phyloP scores from a whole-genome alignment of 495 filamentous ascomycete genomes.

The Neurospora sp. region DNA sequence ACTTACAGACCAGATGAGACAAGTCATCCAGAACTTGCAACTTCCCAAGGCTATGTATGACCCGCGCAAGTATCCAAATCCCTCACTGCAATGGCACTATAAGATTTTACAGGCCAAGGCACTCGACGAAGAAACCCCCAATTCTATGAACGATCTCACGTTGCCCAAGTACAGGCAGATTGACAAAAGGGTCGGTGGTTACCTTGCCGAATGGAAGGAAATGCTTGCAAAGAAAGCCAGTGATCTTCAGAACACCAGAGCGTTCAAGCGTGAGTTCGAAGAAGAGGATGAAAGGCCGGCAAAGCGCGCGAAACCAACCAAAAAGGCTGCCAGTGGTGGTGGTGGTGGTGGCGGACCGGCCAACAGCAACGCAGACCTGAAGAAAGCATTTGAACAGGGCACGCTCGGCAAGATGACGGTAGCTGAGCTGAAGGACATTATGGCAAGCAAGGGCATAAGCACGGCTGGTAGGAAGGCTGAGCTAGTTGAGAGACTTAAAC shows the following conservation, averaged over 20 bases:
- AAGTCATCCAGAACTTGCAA: constrained; percentile 75
- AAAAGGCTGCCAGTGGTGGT: constrained; percentile 10
- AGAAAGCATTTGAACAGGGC: constrained; percentile 46
- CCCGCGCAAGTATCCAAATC: constrained; percentile 84
- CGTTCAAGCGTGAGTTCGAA: constrained; percentile 34
- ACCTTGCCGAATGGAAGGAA: constrained; percentile 68
- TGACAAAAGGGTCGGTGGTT: constrained; percentile 72
- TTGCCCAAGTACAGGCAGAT: constrained; percentile 70
- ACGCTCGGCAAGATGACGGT: constrained; percentile 64
- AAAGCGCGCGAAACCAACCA: constrained; percentile 30
- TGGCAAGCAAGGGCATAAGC: constrained; percentile 50
- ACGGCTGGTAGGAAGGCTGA: constrained; percentile 67
- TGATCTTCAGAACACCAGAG: constrained; percentile 19
- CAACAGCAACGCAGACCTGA: constrained; percentile 49
- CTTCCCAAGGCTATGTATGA: constrained; percentile 79
- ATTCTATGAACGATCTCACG: constrained; percentile 71
- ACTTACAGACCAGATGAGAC: constrained; percentile 71
- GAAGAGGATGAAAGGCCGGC: constrained; percentile 29
- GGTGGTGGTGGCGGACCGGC: constrained; percentile 3
- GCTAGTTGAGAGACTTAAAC: constrained; percentile 67
- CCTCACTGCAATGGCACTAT: constrained; percentile 96
- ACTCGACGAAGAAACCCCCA: constrained; percentile 83
- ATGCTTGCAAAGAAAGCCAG: constrained; percentile 46
- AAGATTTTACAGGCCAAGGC: constrained; percentile 87
- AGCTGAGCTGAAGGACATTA: constrained; percentile 55